Base-by-base conservation (phyloP, 2,329 filamentous ascomycete genomes). In the Orbilia ellipsospora region DNA sequence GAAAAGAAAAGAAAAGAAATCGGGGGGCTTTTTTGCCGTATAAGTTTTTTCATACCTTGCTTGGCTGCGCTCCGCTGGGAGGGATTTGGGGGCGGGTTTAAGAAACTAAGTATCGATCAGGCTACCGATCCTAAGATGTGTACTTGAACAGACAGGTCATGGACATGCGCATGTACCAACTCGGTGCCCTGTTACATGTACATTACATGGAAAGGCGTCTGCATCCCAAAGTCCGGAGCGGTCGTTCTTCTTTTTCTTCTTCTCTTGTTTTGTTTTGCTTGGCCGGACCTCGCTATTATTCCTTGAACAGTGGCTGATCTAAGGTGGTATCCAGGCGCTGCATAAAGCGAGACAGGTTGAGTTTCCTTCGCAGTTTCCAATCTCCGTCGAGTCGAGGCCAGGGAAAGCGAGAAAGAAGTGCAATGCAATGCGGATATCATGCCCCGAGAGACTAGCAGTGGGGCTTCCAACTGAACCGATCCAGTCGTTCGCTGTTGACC, bases 321-420 rank as follows among this genome's bases (percentile, higher is more conserved):
- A 54, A 69, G 72, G 72, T 75, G 60, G 72, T 75, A 75, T 75
- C 59, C 31, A 26, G 72, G 63, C 51, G 66, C 57, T 62, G 72
- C 70, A 48, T 57, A 52, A 28, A 42, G 55, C 44, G 59, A 69
- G 63, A 75, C 64, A 64, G 44, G 36, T 59, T 62, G 36, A n/a
- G 13, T 8, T 10, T 44, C 36, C 31, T 63, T 72, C 60, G 67
- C 67, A 36, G 67, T 72, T 72, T 57, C 67, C 67, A 65, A 65
- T 72, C 45, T 72, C 67, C 67, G 67, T 72, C 59, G 60, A 55
- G 67, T 72, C 59, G 60, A 55, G 50, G 60, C 60, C 50, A 72
- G 67, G 67, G 60, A 48, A 23, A 48, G 13, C 44, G 13, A 36
- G 31, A 36, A 36, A 69, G 56, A 31, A 28, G n/a, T 23, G 23